phyloP scores from a whole-genome alignment of 768 basidiomycete species.

The Russula griseocarnosa region DNA sequence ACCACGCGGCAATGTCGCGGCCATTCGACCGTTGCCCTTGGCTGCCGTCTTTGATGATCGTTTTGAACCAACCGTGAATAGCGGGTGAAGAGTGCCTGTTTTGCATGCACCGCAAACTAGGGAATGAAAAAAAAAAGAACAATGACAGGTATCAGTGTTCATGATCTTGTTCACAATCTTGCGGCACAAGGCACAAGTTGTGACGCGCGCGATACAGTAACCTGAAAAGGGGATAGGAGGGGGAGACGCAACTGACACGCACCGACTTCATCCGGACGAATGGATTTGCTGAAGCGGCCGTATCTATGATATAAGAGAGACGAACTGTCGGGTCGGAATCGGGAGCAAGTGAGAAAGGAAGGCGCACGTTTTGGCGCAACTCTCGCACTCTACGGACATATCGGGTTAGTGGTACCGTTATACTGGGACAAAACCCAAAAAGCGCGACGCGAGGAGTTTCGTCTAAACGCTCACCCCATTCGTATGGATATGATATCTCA shows the following conservation, averaged over 20 bases:
- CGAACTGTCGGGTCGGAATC: neutral
- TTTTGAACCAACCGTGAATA: constrained; percentile 40
- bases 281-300: constrained; percentile 71
- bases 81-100: constrained; percentile 53
- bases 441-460: neutral
- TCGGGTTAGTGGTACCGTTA: constrained; percentile 16
- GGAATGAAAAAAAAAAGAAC: neutral
- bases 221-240: neutral
- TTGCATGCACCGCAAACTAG: constrained; percentile 67
- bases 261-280: constrained; percentile 62
- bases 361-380: constrained; percentile 59
- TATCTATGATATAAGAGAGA: constrained; percentile 43
- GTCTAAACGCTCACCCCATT: constrained; percentile 57
- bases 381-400: constrained; percentile 49
- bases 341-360: neutral
- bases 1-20: constrained; percentile 25
- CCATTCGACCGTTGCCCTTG: constrained; percentile 21
- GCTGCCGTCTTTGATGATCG: constrained; percentile 10
- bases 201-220: neutral
- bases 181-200: neutral
- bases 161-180: neutral
- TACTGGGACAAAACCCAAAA: neutral
- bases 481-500: constrained; percentile 66
- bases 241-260: constrained; percentile 30
- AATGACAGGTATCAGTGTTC: neutral